Evolutionary conservation across 352 stramenopile species (phyloP).

Genomic region (Phytopythium mirpurense): DNA sequence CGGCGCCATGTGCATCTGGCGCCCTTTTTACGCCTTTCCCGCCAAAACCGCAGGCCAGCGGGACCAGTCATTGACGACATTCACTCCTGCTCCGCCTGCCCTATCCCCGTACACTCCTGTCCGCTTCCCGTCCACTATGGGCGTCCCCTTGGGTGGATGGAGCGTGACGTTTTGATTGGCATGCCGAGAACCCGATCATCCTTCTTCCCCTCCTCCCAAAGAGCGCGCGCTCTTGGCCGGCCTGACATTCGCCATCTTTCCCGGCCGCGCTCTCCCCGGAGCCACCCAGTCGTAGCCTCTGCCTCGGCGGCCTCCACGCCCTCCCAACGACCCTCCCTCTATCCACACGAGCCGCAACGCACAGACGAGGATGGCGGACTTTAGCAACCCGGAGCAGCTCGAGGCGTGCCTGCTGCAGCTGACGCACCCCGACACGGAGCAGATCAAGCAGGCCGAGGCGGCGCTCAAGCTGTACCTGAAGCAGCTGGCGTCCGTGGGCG

Average conservation of each 20-base stretch:
- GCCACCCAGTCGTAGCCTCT: neutral
- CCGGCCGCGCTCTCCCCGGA: slow-evolving; percentile 10
- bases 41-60: neutral
- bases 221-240: no score
- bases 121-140: neutral
- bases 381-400: slow-evolving; percentile 68
- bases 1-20: neutral
- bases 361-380: slow-evolving; percentile 58
- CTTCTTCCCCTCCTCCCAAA: neutral
- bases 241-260: slow-evolving; percentile 16
- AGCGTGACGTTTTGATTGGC: slow-evolving; percentile 5
- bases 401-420: slow-evolving; percentile 87
- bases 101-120: neutral
- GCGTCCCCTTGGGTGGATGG: neutral
- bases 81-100: neutral
- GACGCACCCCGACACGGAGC: slow-evolving; percentile 92
- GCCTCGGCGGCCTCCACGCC: neutral
- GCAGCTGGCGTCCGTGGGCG: slow-evolving; percentile 76
- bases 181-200: neutral
- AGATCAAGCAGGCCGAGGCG: slow-evolving; percentile 93
- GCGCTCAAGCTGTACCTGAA: slow-evolving; percentile 93
- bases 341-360: neutral
- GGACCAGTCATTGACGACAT: slow-evolving; percentile 4
- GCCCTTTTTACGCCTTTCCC: neutral
- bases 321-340: neutral